Evolutionary conservation across 192 early-diverging fungal species (phyloP).

Genomic region (Coemansia javaensis): DNA sequence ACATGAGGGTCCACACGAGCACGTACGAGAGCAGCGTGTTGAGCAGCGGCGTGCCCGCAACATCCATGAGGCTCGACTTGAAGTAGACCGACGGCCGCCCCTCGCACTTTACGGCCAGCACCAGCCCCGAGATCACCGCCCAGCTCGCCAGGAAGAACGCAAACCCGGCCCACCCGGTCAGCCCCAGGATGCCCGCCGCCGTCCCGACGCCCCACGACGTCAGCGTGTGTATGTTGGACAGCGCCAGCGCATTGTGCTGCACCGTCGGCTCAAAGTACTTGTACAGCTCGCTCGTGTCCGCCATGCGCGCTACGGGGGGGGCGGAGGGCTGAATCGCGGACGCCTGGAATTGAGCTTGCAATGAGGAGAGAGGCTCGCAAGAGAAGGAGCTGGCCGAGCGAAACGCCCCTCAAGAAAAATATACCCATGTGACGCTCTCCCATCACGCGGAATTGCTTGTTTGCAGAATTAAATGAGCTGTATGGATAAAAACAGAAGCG

Average conservation of each 20-base stretch:
- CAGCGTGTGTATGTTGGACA: slow-evolving; percentile 51
- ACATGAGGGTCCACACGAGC: slow-evolving; percentile 49
- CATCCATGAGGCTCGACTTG: slow-evolving; percentile 44
- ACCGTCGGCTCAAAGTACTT: slow-evolving; percentile 53
- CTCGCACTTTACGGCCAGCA: slow-evolving; percentile 59
- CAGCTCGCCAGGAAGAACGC: slow-evolving; percentile 74
- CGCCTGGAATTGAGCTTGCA: not conserved
- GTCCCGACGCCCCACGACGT: slow-evolving; percentile 60
- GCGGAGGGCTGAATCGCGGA: not conserved
- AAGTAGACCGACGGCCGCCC: slow-evolving; percentile 58
- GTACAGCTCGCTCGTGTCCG: slow-evolving; percentile 35
- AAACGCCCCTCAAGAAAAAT: not conserved
- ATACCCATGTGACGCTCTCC: not conserved
- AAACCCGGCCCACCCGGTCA: slow-evolving; percentile 79
- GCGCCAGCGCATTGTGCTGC: slow-evolving; percentile 41
- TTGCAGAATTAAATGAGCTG: too few relatives aligned
- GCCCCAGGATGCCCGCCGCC: slow-evolving; percentile 83
- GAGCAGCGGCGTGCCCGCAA: slow-evolving; percentile 36
- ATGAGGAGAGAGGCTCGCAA: not conserved
- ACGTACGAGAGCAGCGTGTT: slow-evolving; percentile 49
- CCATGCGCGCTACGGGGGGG: slow-evolving; percentile 11
- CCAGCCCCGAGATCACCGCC: slow-evolving; percentile 56
- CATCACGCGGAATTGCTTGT: too few relatives aligned
- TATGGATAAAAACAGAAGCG: too few relatives aligned
- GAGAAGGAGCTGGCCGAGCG: not conserved